Percentiles rank a stretch among this genome's conserved stretches.
Conservation (phyloP, 495 filamentous ascomycete species). For the Parathielavia hyrcaniae region DNA sequence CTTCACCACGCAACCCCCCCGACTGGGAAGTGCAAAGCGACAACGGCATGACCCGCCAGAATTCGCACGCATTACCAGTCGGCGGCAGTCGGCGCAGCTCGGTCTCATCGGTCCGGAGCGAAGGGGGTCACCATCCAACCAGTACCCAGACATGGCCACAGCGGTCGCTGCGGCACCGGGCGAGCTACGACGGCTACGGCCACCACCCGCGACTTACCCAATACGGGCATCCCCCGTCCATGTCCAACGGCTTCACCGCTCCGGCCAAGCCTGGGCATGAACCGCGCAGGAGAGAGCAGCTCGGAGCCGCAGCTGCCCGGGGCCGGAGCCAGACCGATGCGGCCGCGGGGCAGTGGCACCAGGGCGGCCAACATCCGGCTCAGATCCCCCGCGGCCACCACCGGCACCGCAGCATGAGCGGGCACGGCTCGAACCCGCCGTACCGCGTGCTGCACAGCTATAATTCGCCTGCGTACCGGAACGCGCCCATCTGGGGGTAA, state of each 20-base stretch:
- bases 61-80: conserved; percentile 29
- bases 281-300: conserved; percentile 26
- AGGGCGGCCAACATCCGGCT: conserved; percentile 28
- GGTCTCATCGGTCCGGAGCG: conserved; percentile 22
- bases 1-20: conserved; percentile 16
- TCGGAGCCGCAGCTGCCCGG: conserved; percentile 24
- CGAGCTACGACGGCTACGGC: conserved; percentile 40
- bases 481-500: conserved; percentile 42
- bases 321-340: conserved; percentile 29
- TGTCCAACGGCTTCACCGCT: conserved; percentile 37
- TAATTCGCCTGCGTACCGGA: conserved; percentile 44
- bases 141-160: conserved; percentile 26
- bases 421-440: conserved; percentile 22
- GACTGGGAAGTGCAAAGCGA: conserved; percentile 32
- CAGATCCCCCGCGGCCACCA: conserved; percentile 34
- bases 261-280: conserved; percentile 22
- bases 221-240: conserved; percentile 31
- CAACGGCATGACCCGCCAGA: conserved; percentile 26
- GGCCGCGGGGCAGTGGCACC: conserved; percentile 27
- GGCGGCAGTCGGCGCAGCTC: conserved; percentile 30
- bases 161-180: conserved; percentile 34
- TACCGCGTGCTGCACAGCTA: conserved; percentile 46
- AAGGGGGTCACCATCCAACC: conserved; percentile 21
- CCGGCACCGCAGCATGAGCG: conserved; percentile 35
- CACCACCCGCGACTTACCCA: conserved; percentile 19